Evolutionary conservation across 2,329 filamentous ascomycete genomes (phyloP).

Genomic region (Elsinoe fawcettii): DNA sequence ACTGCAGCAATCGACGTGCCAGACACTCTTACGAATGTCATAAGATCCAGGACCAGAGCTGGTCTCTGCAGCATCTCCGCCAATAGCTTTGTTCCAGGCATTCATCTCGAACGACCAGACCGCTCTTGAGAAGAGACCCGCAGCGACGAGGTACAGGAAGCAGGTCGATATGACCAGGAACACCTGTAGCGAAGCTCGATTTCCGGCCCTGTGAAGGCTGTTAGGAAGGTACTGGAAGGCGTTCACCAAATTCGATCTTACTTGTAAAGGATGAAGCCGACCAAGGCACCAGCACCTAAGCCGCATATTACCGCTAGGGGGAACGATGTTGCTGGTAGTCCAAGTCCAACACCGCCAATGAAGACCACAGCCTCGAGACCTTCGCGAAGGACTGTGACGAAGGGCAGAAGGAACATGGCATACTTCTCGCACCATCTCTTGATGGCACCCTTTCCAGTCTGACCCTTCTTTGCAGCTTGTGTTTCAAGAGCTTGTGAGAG

Average conservation of each 20-base stretch:
- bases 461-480: constrained; percentile 33
- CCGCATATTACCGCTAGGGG: constrained; percentile 70
- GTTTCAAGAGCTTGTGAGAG: constrained; percentile 61
- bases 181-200: constrained; percentile 58
- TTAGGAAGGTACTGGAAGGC: too few species aligned
- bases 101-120: constrained; percentile 69
- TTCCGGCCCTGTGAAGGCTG: constrained; percentile 46
- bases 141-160: constrained; percentile 75
- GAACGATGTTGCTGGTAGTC: constrained; percentile 65
- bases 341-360: constrained; percentile 73
- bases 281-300: constrained; percentile 54
- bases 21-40: constrained; percentile 68
- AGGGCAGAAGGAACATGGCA: constrained; percentile 77
- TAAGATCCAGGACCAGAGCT: constrained; percentile 67
- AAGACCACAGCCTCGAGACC: constrained; percentile 83
- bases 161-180: constrained; percentile 79
- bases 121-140: constrained; percentile 69
- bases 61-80: constrained; percentile 54
- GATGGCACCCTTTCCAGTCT: constrained; percentile 39
- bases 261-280: constrained; percentile 74
- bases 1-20: constrained; percentile 81
- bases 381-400: constrained; percentile 79
- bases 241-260: constrained; percentile 46
- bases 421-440: constrained; percentile 68
- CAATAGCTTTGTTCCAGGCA: constrained; percentile 57